Conservation (phyloP, 2,329 filamentous ascomycete genomes). For the Fusarium chuoi region DNA sequence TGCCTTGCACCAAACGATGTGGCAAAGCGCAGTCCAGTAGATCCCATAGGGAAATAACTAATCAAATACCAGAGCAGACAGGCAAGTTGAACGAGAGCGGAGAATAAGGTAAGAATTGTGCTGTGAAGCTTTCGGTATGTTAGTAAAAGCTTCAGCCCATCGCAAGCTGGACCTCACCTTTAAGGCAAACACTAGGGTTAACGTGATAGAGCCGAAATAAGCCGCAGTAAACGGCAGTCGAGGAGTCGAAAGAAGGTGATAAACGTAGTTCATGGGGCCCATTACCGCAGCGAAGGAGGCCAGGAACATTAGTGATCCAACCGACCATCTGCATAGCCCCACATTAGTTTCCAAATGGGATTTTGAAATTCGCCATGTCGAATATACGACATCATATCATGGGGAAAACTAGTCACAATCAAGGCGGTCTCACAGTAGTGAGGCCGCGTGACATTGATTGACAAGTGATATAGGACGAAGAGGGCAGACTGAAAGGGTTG, state of each 20-base stretch:
- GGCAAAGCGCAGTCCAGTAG: constrained; percentile 85
- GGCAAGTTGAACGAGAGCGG: constrained; percentile 83
- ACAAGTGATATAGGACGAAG: constrained; percentile 17
- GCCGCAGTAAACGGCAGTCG: constrained; percentile 92
- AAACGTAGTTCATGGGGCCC: constrained; percentile 84
- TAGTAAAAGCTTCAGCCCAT: background rate
- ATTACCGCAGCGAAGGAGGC: constrained; percentile 94
- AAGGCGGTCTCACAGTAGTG: constrained; percentile 5
- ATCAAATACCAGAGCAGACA: constrained; percentile 92
- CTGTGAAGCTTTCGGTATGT: constrained; percentile 73
- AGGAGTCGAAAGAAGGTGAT: constrained; percentile 85
- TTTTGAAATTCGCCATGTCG: constrained; percentile 25
- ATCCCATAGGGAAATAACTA: constrained; percentile 98
- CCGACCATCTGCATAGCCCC: constrained; percentile 78
- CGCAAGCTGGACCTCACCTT: constrained; percentile 73
- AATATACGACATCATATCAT: constrained; percentile 28
- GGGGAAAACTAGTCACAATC: constrained; percentile 27
- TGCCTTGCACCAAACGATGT: constrained; percentile 86
- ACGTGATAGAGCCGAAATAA: constrained; percentile 91
- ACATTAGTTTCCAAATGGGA: constrained; percentile 41
- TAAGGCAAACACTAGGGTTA: constrained; percentile 92
- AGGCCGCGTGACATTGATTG: constrained; percentile 27
- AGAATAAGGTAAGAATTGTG: constrained; percentile 85
- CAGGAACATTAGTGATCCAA: constrained; percentile 90
- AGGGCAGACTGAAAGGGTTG: constrained; percentile 1